phyloP scores from a whole-genome alignment of 2,329 filamentous ascomycete species.

The Lojkania enalia region DNA sequence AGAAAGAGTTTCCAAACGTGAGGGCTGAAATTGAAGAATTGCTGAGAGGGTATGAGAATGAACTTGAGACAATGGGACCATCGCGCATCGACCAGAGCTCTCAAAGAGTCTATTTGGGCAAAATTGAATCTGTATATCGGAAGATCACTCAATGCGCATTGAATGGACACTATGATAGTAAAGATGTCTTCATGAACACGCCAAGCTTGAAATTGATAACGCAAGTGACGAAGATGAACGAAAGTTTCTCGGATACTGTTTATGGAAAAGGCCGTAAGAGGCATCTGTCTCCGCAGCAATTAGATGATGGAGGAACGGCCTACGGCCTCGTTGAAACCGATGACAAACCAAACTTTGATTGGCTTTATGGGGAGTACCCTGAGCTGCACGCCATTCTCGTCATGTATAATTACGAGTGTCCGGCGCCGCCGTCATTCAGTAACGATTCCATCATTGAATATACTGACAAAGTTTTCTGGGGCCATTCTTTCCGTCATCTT shows the following conservation, averaged over 20 bases:
- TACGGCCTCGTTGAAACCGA: too few relatives aligned
- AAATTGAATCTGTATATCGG: constrained; percentile 9
- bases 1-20: constrained; percentile 53
- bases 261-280: constrained; percentile 12
- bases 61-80: constrained; percentile 13
- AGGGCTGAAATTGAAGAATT: constrained; percentile 11
- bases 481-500: constrained; percentile 17
- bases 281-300: constrained; percentile 1
- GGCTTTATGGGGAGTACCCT: too few relatives aligned
- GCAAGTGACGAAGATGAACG: constrained; percentile 12
- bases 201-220: constrained; percentile 14
- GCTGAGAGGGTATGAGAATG: constrained; percentile 1
- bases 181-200: constrained; percentile 6
- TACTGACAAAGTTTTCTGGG: constrained; percentile 12
- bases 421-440: constrained; percentile 5
- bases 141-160: constrained; percentile 10
- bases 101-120: constrained; percentile 14
- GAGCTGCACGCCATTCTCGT: constrained; percentile 15
- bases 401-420: constrained; percentile 6
- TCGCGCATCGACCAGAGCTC: constrained; percentile 3
- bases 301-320: constrained; percentile 3
- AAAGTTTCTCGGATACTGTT: constrained; percentile 11
- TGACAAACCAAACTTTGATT: too few relatives aligned
- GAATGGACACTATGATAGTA: constrained; percentile 10
- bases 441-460: constrained; percentile 9